Evolutionary conservation across 164 flowering plant genomes (phyloP).

Genomic region (Santalum album): DNA sequence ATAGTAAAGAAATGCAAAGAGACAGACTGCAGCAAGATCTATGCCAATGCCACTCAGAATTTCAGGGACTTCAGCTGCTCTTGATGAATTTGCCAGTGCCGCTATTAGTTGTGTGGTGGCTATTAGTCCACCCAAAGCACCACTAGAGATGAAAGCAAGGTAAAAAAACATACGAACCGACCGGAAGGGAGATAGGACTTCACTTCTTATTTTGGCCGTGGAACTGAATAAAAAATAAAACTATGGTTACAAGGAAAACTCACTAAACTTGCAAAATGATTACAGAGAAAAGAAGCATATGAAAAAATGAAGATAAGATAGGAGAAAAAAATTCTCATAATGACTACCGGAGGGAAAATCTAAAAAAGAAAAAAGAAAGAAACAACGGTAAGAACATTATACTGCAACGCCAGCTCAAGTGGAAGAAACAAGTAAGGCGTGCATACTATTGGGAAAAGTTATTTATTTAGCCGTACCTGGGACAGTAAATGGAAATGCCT

Average conservation of each 20-base stretch:
- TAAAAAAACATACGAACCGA: constrained; percentile 94
- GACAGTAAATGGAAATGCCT: too few relatives aligned
- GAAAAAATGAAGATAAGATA: too few relatives aligned
- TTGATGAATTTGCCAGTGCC: constrained; percentile 54
- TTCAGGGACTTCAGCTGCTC: constrained; percentile 45
- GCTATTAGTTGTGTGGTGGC: constrained; percentile 58
- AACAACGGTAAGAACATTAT: too few relatives aligned
- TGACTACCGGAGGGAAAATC: too few relatives aligned
- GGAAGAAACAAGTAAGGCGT: too few relatives aligned
- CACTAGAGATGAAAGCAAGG: constrained; percentile 88
- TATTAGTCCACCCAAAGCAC: constrained; percentile 68
- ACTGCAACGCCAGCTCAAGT: too few relatives aligned
- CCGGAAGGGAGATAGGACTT: constrained; percentile 92
- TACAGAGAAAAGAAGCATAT: constrained; percentile 2
- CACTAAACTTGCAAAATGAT: constrained; percentile 10
- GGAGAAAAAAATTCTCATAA: too few relatives aligned
- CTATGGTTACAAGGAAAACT: constrained; percentile 4
- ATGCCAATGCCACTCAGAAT: constrained; percentile 62
- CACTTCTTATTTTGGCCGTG: constrained; percentile 77
- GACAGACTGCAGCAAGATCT: constrained; percentile 66
- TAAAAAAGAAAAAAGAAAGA: too few relatives aligned
- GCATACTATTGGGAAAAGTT: too few relatives aligned
- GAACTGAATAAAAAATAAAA: constrained; percentile 50
- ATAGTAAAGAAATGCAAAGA: constrained; percentile 68
- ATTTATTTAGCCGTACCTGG: too few relatives aligned